A percentile compares a stretch with the other conserved stretches of the same genome.
Conservation (phyloP, 1,284 basidiomycete genomes). For the Puccinia horiana region DNA sequence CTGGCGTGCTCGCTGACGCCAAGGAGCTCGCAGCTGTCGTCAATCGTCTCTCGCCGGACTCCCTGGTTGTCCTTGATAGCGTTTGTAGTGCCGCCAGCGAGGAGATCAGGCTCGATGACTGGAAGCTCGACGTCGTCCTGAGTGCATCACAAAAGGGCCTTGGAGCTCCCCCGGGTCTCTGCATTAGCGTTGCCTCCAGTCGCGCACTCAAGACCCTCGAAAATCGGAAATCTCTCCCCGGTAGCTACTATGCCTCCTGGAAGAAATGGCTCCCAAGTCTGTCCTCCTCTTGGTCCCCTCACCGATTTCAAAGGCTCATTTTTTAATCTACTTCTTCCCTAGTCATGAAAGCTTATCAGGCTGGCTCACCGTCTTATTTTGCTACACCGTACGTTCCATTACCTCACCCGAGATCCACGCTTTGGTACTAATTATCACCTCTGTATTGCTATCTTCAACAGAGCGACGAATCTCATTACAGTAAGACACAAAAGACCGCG, state of each 20-base stretch:
- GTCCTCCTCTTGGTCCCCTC: conserved; percentile 50
- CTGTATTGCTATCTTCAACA: background rate
- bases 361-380: conserved; percentile 75
- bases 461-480: conserved; percentile 56
- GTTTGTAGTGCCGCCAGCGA: conserved; percentile 96
- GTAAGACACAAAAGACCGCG: conserved; percentile 17
- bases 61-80: conserved; percentile 82
- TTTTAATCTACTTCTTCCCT: background rate
- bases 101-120: conserved; percentile 88
- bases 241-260: conserved; percentile 87
- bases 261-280: conserved; percentile 63
- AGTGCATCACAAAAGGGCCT: conserved; percentile 94
- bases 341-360: conserved; percentile 86
- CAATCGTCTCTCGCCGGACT: conserved; percentile 76
- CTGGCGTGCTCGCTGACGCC: conserved; percentile 81
- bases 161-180: conserved; percentile 89
- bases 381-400: conserved; percentile 67
- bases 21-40: conserved; percentile 76
- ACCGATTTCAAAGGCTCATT: background rate
- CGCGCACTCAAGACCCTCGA: conserved; percentile 76
- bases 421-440: background rate
- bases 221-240: conserved; percentile 69
- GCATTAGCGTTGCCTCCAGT: conserved; percentile 78
- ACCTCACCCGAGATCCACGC: background rate
- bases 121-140: conserved; percentile 87